Evolutionary conservation across 257 asterid genomes (phyloP).

Genomic region (Plectranthus barbatus): DNA sequence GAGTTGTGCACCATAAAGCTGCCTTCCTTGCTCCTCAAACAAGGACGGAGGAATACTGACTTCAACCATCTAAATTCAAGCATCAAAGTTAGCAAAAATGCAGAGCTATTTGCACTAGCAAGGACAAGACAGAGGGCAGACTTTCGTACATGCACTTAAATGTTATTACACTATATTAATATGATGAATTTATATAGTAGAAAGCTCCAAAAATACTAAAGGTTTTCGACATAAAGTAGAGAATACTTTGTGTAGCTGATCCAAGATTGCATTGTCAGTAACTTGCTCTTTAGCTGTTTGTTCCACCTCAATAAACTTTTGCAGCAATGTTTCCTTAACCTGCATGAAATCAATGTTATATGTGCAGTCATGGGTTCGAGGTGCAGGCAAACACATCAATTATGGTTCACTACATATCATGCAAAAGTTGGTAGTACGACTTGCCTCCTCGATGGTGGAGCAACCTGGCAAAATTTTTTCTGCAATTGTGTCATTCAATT

Average conservation of each 20-base stretch:
- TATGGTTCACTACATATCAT: too few relatives aligned
- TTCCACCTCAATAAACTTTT: constrained; percentile 71
- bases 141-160: not conserved
- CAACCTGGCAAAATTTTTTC: constrained; percentile 71
- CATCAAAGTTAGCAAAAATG: not conserved
- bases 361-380: not conserved
- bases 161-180: not conserved
- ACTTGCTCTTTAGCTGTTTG: constrained; percentile 95
- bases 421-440: constrained; percentile 6
- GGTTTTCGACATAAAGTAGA: not conserved
- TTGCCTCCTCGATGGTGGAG: constrained; percentile 72
- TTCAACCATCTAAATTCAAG: constrained; percentile 58
- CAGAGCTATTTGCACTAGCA: not conserved
- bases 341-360: constrained; percentile 21
- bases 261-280: constrained; percentile 90
- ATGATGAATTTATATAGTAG: not conserved
- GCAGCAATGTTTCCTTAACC: constrained; percentile 67
- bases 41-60: constrained; percentile 84
- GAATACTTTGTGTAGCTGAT: constrained; percentile 64
- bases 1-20: constrained; percentile 91
- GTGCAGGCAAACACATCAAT: not conserved
- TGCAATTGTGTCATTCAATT: constrained; percentile 54
- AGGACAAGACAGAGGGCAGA: not conserved
- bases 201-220: not conserved
- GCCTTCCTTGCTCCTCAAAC: constrained; percentile 94